A percentile compares a stretch with the other conserved stretches of the same genome.
These are phyloP conservation scores for Theileria parva DNA, from an alignment of 169 alveolate species.

Conservation along the genomic window DNA sequence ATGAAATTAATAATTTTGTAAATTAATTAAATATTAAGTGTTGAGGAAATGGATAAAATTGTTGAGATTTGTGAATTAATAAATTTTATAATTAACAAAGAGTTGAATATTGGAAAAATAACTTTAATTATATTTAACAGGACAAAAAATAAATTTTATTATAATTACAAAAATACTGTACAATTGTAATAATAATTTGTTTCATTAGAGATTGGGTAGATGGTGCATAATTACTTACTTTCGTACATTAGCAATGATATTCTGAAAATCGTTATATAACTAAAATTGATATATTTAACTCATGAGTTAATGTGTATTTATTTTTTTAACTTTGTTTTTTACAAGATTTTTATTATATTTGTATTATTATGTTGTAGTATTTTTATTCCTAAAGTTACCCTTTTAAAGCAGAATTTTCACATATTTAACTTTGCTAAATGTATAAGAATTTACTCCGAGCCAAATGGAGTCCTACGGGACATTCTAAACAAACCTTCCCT, in stretches of 20 bases:
- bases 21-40: not conserved
- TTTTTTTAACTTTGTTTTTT: not conserved
- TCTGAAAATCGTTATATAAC: not conserved
- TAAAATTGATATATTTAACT: not conserved
- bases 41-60: not conserved
- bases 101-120: not conserved
- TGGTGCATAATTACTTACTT: not conserved
- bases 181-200: not conserved
- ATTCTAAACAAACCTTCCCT: not conserved
- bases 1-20: not conserved
- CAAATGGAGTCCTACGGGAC: not conserved
- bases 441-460: not conserved
- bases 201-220: not conserved
- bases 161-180: not conserved
- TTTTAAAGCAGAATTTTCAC: not conserved
- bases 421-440: not conserved
- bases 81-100: not conserved
- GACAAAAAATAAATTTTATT: not conserved
- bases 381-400: not conserved
- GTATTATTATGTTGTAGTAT: not conserved
- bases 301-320: constrained; percentile 2
- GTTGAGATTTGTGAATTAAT: not conserved
- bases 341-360: not conserved
- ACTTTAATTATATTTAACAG: not conserved
- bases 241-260: not conserved